Conservation (phyloP, 805 yeast genomes). For the Starmera pachycereana region DNA sequence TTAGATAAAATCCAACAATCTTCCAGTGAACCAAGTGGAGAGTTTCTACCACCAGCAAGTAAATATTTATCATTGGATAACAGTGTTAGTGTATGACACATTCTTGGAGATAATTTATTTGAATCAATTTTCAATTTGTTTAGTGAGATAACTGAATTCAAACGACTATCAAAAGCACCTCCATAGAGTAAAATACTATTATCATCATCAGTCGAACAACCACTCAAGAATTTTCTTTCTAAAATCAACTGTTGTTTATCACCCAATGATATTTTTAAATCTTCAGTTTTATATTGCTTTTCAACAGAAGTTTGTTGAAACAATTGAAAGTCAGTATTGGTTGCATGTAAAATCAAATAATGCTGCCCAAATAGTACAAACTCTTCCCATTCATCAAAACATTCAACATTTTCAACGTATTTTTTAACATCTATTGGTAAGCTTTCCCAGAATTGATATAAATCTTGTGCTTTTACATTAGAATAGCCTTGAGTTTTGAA, state of each 20-base stretch:
- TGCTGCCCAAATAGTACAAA: slow-evolving; percentile 68
- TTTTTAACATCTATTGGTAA: slow-evolving; percentile 28
- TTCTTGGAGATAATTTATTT: slow-evolving; percentile 29
- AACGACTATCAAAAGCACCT: slow-evolving; percentile 23
- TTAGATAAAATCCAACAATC: slow-evolving; percentile 32
- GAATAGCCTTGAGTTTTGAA: slow-evolving; percentile 37
- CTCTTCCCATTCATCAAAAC: slow-evolving; percentile 81
- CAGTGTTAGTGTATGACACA: slow-evolving; percentile 45
- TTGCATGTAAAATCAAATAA: slow-evolving; percentile 58
- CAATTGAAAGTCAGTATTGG: slow-evolving; percentile 22
- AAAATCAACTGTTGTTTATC: slow-evolving; percentile 1
- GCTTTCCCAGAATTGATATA: slow-evolving; percentile 50
- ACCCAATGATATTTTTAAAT: neutral
- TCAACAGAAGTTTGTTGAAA: neutral
- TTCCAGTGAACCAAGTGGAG: slow-evolving; percentile 38
- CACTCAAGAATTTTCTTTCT: slow-evolving; percentile 9
- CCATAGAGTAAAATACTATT: slow-evolving; percentile 21
- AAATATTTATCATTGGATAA: slow-evolving; percentile 22
- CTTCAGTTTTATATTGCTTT: neutral
- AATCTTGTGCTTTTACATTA: slow-evolving; percentile 39
- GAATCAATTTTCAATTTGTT: slow-evolving; percentile 4
- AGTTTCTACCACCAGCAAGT: slow-evolving; percentile 57
- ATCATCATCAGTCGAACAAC: slow-evolving; percentile 2
- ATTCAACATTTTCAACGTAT: slow-evolving; percentile 42
- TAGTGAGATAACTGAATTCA: slow-evolving; percentile 10